Evolutionary conservation across 2,329 filamentous ascomycete species (phyloP).

Genomic region (Endothia cerciana): DNA sequence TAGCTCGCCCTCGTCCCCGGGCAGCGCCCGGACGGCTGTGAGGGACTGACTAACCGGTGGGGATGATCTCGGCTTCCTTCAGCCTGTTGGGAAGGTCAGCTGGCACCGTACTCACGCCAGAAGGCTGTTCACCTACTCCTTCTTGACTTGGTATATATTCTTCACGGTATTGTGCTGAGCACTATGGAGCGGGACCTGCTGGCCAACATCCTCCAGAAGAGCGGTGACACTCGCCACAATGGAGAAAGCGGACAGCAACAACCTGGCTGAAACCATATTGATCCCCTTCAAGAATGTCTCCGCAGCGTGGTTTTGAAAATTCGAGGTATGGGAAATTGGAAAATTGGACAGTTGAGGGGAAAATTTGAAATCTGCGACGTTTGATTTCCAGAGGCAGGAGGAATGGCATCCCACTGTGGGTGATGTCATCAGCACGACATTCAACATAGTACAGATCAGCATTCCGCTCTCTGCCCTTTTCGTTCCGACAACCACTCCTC

Average conservation of each 20-base stretch:
- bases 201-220: neutral
- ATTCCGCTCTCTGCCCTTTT: neutral
- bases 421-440: slow-evolving; percentile 24
- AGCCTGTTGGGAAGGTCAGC: slow-evolving; percentile 24
- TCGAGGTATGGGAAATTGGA: neutral
- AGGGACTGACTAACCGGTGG: slow-evolving; percentile 28
- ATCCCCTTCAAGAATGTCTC: neutral
- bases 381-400: neutral
- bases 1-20: no score
- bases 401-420: neutral
- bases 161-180: neutral
- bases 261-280: slow-evolving; percentile 5
- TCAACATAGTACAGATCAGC: neutral
- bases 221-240: neutral
- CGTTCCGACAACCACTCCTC: neutral
- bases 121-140: slow-evolving; percentile 1
- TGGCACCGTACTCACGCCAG: no score
- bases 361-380: neutral
- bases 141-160: neutral
- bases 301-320: neutral
- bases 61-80: slow-evolving; percentile 35
- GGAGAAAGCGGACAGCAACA: neutral
- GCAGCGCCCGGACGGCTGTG: neutral
- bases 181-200: slow-evolving; percentile 9
- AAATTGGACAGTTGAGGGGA: neutral